These are phyloP conservation scores for Candida golubevii DNA, from an alignment of 805 yeast species.

Conservation along the genomic window DNA sequence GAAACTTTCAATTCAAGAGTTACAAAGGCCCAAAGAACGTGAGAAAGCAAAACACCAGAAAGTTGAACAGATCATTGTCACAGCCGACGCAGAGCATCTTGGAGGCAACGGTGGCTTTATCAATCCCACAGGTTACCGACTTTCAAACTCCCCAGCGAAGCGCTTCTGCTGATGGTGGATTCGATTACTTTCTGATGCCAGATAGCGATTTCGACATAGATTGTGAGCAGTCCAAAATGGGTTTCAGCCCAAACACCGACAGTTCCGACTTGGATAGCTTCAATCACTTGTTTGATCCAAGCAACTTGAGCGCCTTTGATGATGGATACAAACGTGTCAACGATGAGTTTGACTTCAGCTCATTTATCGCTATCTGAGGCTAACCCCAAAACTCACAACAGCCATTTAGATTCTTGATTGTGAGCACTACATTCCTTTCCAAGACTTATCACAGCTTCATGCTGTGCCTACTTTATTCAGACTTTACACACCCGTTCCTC, in stretches of 20 bases:
- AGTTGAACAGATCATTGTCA: conserved; percentile 6
- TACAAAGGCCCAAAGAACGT: conserved; percentile 26
- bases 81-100: conserved; percentile 5
- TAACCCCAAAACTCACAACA: too few relatives aligned
- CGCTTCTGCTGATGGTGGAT: conserved; percentile 1
- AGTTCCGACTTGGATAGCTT: conserved; percentile 6
- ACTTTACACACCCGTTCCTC: too few relatives aligned
- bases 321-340: conserved; percentile 12
- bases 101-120: neutral
- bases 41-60: conserved; percentile 15
- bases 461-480: too few relatives aligned
- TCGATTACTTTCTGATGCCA: conserved; percentile 14
- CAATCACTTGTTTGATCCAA: conserved; percentile 8
- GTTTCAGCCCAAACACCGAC: conserved; percentile 6
- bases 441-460: too few relatives aligned
- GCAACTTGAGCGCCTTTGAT: conserved; percentile 11
- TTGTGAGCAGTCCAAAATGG: neutral
- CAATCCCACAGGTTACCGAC: neutral
- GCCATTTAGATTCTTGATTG: too few relatives aligned
- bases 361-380: conserved; percentile 6
- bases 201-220: conserved; percentile 1
- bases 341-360: conserved; percentile 27
- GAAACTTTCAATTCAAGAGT: conserved; percentile 26
- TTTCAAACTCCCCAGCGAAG: conserved; percentile 1
- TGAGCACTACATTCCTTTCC: too few relatives aligned